Base-by-base conservation (phyloP, 1,284 basidiomycete genomes). In the Leccinum fuscescens region DNA sequence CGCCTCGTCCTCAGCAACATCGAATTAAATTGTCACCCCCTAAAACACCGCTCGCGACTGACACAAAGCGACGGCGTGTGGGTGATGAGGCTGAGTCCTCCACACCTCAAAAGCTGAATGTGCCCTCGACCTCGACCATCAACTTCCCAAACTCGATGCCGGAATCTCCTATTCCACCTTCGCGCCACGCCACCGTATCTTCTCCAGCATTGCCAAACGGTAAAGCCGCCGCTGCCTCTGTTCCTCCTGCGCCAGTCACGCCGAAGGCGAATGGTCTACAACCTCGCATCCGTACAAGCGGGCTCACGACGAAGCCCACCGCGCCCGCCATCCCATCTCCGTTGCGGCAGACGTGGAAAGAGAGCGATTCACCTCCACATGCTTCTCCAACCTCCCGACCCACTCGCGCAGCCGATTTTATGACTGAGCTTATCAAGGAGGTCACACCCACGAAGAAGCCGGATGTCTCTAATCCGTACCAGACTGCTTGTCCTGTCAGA, bases 381-480 rank as follows among this genome's bases (percentile, higher is more conserved):
- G 69, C 76, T 55, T 74, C 77, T 50, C 67, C 67, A 11, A 64
- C 69, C 55, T 68, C 69, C 35, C 69, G 79, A 66, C 81, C 79
- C 51, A 88, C 85, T 2, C 81, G 83, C 64, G 83, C 88, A 3
- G 88, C 87, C 6, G 82, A 77, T 64, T 82, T 84, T 59, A 84
- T 89, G 81, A 76, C 84, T 7, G 83, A 84, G 60, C 76, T 90
- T 42, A 85, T 91, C 64, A 86, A 86, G 70, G 84, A 86, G 63
- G 84, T 80, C 3, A 85, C 86, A 0, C 86, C 85, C 3, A 77
- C 80, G 17, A 86, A 82, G 70, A 86, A 79, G 62, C 80, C 83
- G 9, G 88, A 87, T 64, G 77, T 89, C 24, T 81, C 80, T 50
- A 90, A 90, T 68, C 89, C 89, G 0, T 90, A 90, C 67, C 85